These are phyloP conservation scores for Protea cynaroides DNA, from an alignment of 164 flowering plant species.

Conservation along the genomic window DNA sequence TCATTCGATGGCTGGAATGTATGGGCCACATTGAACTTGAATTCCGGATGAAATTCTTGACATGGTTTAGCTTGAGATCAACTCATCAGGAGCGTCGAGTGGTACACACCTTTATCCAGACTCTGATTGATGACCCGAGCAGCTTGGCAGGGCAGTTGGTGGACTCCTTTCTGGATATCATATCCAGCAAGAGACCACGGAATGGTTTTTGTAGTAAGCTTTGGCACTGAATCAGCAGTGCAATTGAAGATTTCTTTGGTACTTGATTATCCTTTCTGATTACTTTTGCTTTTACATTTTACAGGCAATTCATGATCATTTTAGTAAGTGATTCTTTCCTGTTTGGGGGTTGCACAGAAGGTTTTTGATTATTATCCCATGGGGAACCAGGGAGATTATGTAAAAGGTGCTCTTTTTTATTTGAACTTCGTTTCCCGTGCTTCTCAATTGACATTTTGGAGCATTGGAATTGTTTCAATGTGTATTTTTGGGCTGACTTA, in stretches of 20 bases:
- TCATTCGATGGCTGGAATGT: conserved; percentile 81
- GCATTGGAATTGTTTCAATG: conserved; percentile 3
- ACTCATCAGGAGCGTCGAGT: conserved; percentile 86
- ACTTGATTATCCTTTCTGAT: neutral
- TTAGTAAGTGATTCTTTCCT: conserved; percentile 8
- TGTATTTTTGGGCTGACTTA: too few species aligned
- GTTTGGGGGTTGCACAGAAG: neutral
- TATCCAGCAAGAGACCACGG: conserved; percentile 62
- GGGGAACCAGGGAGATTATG: neutral
- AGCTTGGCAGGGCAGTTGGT: conserved; percentile 86
- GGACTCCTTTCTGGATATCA: conserved; percentile 75
- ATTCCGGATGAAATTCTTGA: conserved; percentile 78
- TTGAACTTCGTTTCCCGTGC: neutral
- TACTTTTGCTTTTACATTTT: conserved; percentile 5
- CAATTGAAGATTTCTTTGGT: too few species aligned
- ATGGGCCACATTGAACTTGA: conserved; percentile 73
- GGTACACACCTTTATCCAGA: conserved; percentile 74
- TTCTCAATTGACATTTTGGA: neutral
- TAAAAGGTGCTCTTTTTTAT: conserved; percentile 2
- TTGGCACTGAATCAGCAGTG: conserved; percentile 37
- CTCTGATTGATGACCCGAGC: conserved; percentile 78
- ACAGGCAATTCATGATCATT: conserved; percentile 17
- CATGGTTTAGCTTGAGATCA: conserved; percentile 94
- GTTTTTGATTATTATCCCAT: neutral
- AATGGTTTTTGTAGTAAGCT: conserved; percentile 69